A percentile compares a stretch with the other conserved stretches of the same genome.
These are phyloP conservation scores for Cryptococcus maquisensis DNA, from an alignment of 1,284 basidiomycete species.

Conservation along the genomic window DNA sequence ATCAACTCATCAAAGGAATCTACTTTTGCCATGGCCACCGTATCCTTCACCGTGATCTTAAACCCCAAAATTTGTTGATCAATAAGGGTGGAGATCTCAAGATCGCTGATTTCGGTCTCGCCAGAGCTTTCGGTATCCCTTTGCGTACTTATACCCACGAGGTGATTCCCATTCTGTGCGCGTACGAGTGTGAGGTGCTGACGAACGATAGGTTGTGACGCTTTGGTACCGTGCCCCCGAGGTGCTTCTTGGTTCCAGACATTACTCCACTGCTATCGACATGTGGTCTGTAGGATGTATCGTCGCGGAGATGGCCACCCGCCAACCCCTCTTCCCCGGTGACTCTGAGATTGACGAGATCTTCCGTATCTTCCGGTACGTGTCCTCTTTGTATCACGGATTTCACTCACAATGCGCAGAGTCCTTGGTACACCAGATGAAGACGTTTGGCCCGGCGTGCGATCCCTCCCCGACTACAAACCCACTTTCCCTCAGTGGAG, in stretches of 20 bases:
- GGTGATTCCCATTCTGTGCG: constrained; percentile 52
- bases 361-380: constrained; percentile 94
- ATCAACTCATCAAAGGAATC: constrained; percentile 92
- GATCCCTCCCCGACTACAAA: constrained; percentile 90
- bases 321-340: constrained; percentile 90
- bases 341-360: constrained; percentile 99
- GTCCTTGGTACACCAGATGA: constrained; percentile 94
- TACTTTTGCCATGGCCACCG: constrained; percentile 99
- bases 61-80: constrained; percentile 96
- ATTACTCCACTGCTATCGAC: constrained; percentile 97
- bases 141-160: constrained; percentile 98
- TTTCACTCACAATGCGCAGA: constrained; percentile 51
- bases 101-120: constrained; percentile 93
- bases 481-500: constrained; percentile 92
- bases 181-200: neutral
- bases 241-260: constrained; percentile 91
- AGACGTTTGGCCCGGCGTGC: constrained; percentile 86
- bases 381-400: neutral
- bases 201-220: constrained; percentile 74
- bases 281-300: constrained; percentile 99
- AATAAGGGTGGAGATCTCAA: constrained; percentile 86
- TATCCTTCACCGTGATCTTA: constrained; percentile 94
- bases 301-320: constrained; percentile 81
- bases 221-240: constrained; percentile 99
- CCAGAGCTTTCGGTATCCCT: constrained; percentile 94